A percentile compares a stretch with the other conserved stretches of the same genome.
phyloP scores from a whole-genome alignment of 1,284 basidiomycete species.

The Malassezia equina region DNA sequence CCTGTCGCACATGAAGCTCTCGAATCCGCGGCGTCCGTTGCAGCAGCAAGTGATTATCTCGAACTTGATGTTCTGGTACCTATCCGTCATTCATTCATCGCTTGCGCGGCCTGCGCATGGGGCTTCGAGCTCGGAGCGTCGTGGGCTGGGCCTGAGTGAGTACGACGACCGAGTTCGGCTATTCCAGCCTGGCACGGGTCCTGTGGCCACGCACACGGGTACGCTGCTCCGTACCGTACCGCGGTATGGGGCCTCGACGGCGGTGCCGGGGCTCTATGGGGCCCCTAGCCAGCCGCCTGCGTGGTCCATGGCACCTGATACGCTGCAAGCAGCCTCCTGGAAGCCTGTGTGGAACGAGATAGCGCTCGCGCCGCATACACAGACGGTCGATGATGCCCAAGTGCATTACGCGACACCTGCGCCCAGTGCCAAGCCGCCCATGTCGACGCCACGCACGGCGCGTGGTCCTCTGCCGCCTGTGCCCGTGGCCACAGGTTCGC shows the following conservation, averaged over 20 bases:
- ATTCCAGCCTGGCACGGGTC: conserved; percentile 2
- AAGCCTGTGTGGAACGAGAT: not conserved
- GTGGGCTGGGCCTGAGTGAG: conserved; percentile 7
- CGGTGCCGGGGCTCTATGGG: not conserved
- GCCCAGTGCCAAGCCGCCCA: not conserved
- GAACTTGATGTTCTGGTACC: conserved; percentile 99
- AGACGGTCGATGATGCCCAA: not conserved
- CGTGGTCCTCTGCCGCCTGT: not conserved
- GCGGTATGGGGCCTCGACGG: not conserved
- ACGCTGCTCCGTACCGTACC: not conserved
- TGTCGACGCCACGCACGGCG: not conserved
- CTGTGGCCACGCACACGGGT: conserved; percentile 6
- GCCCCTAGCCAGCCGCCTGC: not conserved
- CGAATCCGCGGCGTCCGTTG: conserved; percentile 84
- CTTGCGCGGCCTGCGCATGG: conserved; percentile 22
- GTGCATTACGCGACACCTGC: not conserved
- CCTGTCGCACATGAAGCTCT: conserved; percentile 93
- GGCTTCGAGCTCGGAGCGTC: not conserved
- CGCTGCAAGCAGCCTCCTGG: not conserved
- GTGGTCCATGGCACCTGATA: not conserved
- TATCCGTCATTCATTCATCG: conserved; percentile 82
- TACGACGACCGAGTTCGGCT: conserved; percentile 15
- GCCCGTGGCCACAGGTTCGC: not conserved
- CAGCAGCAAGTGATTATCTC: conserved; percentile 98
- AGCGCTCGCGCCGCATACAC: not conserved